Percentiles rank a stretch among this genome's conserved stretches.
Conservation (phyloP, 768 basidiomycete genomes). For the Hericium coralloides region DNA sequence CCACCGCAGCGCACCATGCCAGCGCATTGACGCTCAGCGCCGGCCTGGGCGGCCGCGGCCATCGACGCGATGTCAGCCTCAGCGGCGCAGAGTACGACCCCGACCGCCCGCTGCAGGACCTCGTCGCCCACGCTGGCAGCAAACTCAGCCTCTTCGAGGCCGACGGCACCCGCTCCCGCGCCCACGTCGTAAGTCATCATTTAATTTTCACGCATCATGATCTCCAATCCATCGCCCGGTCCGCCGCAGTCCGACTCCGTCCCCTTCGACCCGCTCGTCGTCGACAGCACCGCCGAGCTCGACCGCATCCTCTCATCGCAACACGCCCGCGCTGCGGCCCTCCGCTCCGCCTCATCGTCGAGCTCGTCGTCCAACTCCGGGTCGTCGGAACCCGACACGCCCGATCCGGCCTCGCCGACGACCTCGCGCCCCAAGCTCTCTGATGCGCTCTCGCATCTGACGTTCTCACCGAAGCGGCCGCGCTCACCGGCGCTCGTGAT, state of each 20-base stretch:
- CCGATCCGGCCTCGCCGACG: constrained; percentile 23
- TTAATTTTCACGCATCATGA: not conserved
- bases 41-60: constrained; percentile 55
- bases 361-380: constrained; percentile 31
- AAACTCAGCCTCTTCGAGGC: constrained; percentile 49
- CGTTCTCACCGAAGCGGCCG: constrained; percentile 72
- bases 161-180: constrained; percentile 40
- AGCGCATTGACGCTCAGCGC: constrained; percentile 81
- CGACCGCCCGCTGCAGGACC: constrained; percentile 65
- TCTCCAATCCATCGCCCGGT: constrained; percentile 4
- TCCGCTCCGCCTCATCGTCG: constrained; percentile 32
- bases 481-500: constrained; percentile 23
- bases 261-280: constrained; percentile 45
- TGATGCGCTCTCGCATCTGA: constrained; percentile 60
- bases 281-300: constrained; percentile 54
- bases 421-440: constrained; percentile 52
- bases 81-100: constrained; percentile 84
- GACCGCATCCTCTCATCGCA: constrained; percentile 54
- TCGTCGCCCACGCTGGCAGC: constrained; percentile 54
- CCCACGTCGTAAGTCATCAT: constrained; percentile 32
- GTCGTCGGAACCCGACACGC: constrained; percentile 37
- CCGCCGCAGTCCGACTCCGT: constrained; percentile 23
- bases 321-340: constrained; percentile 31
- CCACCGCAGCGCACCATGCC: constrained; percentile 85
- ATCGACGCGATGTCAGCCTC: constrained; percentile 45